Base-by-base conservation (phyloP, 371 early-diverging fungal genomes). In the Haplosporangium sp. region DNA sequence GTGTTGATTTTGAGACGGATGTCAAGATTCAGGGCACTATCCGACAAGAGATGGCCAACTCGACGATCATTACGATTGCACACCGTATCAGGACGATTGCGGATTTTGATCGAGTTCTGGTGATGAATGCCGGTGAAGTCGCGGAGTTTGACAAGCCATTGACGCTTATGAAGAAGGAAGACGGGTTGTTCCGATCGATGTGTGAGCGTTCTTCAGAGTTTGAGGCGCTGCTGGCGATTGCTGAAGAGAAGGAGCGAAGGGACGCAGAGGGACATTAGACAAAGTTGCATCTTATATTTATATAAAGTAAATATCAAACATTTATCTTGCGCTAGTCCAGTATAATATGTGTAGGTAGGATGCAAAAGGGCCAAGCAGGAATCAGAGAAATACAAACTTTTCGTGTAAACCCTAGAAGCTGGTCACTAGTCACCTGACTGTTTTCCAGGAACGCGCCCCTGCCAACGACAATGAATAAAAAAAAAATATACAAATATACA, bases 101-200 rank as follows among this genome's bases (percentile, higher is more conserved):
- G 29, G 95, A 95, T 70, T 96, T 92, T 73, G 95, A 95, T 72
- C 81, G 82, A 4, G 86, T 95, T 29, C 63, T 95, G 51, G 94
- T 94, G 0, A 82, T 95, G 75, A 77, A 77, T 56, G 69, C 64
- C 23, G 94, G 94, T 40, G 64, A 55, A 40, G 69, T 93, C 5
- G 89, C 86, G 18, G 94, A 95, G 74, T 87, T 85, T 65, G 87
- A 84, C 72, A 81, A 83, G 41, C 93, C 93, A 14, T n/a, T 74
- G 80, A 83, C 59, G 67, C 86, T 82, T 80, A 83, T 85, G 77
- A 74, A 63, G 48, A 73, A 67, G 9, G 60, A 83, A 16, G 69
- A 82, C 10, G 82, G 87, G 11, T 20, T 83, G 5, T 92, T 93
- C 81, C 73, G 85, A 9, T 81, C 76, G 48, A 89, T 93, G 89